Evolutionary conservation across 805 yeast genomes (phyloP).

Genomic region (Clavispora asparagi): DNA sequence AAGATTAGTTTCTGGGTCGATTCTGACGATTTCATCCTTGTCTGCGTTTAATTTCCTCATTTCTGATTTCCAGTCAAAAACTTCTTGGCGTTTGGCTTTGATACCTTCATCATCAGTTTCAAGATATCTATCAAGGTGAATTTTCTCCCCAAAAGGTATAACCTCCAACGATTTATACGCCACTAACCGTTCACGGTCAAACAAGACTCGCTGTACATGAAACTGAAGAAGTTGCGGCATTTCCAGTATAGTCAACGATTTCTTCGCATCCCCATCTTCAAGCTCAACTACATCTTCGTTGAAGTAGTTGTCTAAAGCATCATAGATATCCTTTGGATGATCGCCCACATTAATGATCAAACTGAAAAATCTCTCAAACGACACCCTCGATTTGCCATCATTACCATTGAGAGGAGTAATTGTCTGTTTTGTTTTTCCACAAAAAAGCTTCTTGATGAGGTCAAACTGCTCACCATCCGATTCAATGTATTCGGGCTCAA

Average conservation of each 20-base stretch:
- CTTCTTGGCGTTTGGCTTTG: slow-evolving; percentile 49
- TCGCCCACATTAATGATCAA: slow-evolving; percentile 81
- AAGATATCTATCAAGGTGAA: slow-evolving; percentile 85
- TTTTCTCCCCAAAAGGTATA: slow-evolving; percentile 67
- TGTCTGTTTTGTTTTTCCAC: slow-evolving; percentile 79
- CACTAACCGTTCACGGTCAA: slow-evolving; percentile 64
- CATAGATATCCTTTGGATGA: slow-evolving; percentile 85
- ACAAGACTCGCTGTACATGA: slow-evolving; percentile 91
- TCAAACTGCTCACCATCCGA: slow-evolving; percentile 79
- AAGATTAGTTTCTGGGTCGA: slow-evolving; percentile 33
- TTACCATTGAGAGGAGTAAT: slow-evolving; percentile 51
- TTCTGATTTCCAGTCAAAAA: slow-evolving; percentile 58
- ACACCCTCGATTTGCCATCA: slow-evolving; percentile 26
- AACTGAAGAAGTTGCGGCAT: slow-evolving; percentile 83
- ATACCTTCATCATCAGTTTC: slow-evolving; percentile 60
- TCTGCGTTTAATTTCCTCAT: slow-evolving; percentile 40
- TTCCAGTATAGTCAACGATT: slow-evolving; percentile 64
- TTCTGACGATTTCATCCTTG: slow-evolving; percentile 36
- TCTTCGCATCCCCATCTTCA: slow-evolving; percentile 68
- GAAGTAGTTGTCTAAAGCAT: slow-evolving; percentile 82
- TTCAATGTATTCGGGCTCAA: slow-evolving; percentile 61
- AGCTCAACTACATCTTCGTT: slow-evolving; percentile 65
- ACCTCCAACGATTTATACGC: slow-evolving; percentile 83
- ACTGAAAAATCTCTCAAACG: slow-evolving; percentile 71
- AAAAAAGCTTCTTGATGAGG: slow-evolving; percentile 71